These are phyloP conservation scores for Sporothrix globosa DNA, from an alignment of 2,329 filamentous ascomycete species.

Conservation along the genomic window DNA sequence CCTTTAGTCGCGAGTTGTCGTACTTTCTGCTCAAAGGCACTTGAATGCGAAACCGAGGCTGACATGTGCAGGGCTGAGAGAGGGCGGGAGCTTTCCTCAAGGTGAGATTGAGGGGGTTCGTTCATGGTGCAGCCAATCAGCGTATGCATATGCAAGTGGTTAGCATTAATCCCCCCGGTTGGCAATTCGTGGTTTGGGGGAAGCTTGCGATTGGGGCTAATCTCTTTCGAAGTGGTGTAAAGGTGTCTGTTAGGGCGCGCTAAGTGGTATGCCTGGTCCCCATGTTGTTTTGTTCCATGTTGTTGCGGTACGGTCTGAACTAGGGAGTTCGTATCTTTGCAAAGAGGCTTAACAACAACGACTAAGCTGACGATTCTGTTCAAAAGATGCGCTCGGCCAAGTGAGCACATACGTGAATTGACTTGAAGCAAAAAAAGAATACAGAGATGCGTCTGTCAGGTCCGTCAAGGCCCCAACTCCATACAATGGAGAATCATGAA, in stretches of 20 bases:
- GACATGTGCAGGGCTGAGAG: not conserved
- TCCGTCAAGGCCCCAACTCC: not conserved
- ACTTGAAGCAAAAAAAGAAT: not conserved
- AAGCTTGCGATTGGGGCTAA: not conserved
- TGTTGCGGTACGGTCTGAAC: too few relatives aligned
- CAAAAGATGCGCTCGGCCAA: conserved; percentile 10
- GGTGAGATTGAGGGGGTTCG: not conserved
- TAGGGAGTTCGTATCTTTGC: too few relatives aligned
- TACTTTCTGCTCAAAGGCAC: not conserved
- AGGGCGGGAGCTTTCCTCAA: not conserved
- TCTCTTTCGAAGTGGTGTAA: too few relatives aligned
- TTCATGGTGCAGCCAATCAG: conserved; percentile 6
- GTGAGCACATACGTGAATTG: conserved; percentile 9
- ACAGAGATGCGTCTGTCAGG: not conserved
- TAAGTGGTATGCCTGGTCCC: not conserved
- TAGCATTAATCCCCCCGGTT: not conserved
- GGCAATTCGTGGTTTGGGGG: too few relatives aligned
- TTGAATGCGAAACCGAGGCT: conserved; percentile 7
- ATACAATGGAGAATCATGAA: not conserved
- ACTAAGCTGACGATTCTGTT: not conserved
- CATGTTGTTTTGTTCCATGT: not conserved
- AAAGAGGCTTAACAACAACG: not conserved
- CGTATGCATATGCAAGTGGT: not conserved
- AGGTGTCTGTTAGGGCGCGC: too few relatives aligned
- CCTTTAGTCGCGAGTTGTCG: not conserved